phyloP scores from a whole-genome alignment of 1,139 yeast species.

The Scheffersomyces quercinus region DNA sequence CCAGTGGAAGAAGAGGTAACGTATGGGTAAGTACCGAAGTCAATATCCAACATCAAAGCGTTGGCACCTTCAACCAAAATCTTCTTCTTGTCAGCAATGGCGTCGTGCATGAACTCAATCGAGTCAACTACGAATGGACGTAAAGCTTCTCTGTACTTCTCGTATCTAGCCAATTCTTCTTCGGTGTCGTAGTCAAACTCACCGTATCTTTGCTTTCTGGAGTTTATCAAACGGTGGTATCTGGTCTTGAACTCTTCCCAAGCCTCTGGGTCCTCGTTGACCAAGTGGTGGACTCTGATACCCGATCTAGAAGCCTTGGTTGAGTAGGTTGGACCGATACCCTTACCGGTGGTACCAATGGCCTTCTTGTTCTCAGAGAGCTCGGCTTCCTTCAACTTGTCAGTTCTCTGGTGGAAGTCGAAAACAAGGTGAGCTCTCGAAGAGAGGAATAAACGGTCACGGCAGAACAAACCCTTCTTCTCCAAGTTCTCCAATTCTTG shows the following conservation, averaged over 20 bases:
- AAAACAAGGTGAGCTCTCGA: constrained; percentile 96
- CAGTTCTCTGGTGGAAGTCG: constrained; percentile 97
- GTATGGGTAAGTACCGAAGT: constrained; percentile 97
- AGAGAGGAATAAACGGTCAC: constrained; percentile 80
- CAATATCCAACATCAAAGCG: constrained; percentile 96
- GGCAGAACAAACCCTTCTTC: constrained; percentile 75
- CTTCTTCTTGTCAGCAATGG: constrained; percentile 75
- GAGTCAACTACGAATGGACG: constrained; percentile 95
- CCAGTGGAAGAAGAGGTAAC: constrained; percentile 96
- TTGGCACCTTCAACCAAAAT: constrained; percentile 97
- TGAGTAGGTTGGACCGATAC: constrained; percentile 98
- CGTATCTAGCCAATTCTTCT: constrained; percentile 76
- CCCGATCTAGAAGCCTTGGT: constrained; percentile 98
- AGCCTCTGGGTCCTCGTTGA: constrained; percentile 82
- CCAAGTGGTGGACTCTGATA: constrained; percentile 92
- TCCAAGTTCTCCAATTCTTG: constrained; percentile 81
- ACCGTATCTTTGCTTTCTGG: constrained; percentile 89
- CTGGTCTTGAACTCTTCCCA: constrained; percentile 89
- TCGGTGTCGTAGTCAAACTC: constrained; percentile 86
- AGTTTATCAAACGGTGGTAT: constrained; percentile 72
- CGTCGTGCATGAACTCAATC: constrained; percentile 84
- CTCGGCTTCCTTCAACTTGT: constrained; percentile 92
- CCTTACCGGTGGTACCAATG: constrained; percentile 98
- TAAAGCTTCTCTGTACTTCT: constrained; percentile 67
- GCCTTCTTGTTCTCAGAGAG: constrained; percentile 80